Evolutionary conservation across 768 basidiomycete genomes (phyloP), one percentile per base, ranked within the genome.

Genomic region (Kwoniella bestiolae): DNA sequence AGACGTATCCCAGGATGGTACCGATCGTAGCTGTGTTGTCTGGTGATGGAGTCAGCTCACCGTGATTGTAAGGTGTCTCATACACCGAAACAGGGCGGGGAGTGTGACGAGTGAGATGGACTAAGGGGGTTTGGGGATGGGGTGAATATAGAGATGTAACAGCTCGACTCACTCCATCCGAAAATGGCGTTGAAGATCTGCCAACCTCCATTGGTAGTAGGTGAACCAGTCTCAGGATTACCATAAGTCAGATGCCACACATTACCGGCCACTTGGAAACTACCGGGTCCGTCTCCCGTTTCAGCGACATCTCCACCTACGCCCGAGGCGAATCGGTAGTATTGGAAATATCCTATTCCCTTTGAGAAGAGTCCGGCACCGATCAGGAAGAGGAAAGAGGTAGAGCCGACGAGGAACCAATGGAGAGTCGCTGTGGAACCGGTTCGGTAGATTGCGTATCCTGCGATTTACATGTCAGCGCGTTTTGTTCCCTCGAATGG

Each of bases 401-500:
- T 95, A 85, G 96, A 98, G 56, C 87, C 84, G 73, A 97, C 83
- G 59, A 99, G 86, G 88, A 98, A 98, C 69, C 93, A 82, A 34
- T 86, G 88, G 34, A 97, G 83, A 1, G 92, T 90, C 87, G 72
- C 64, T 29, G 75, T 75, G 26, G 79, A 81, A 46, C 78, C 77
- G n/a, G 75, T 76, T n/a, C 73, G 67, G 66, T 79, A 78, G 44
- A 79, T 80, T 62, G 70, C 38, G 70, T 76, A 82, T 28, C 72
- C 71, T 75, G 38, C 12, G 53, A 11, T 9, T 12, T 5, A 18
- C 3, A 21, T 46, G 26, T 25, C 12, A 47, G 26, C 46, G 6
- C 35, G 8, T 49, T 60, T 34, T n/a, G 23, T 18, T 47, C 9
- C 46, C 46, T 12, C 35, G 23, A 41, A 31, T 11, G 38, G 25